These are phyloP conservation scores for Juglanconis oblonga DNA, from an alignment of 2,329 filamentous ascomycete species.

Conservation along the genomic window DNA sequence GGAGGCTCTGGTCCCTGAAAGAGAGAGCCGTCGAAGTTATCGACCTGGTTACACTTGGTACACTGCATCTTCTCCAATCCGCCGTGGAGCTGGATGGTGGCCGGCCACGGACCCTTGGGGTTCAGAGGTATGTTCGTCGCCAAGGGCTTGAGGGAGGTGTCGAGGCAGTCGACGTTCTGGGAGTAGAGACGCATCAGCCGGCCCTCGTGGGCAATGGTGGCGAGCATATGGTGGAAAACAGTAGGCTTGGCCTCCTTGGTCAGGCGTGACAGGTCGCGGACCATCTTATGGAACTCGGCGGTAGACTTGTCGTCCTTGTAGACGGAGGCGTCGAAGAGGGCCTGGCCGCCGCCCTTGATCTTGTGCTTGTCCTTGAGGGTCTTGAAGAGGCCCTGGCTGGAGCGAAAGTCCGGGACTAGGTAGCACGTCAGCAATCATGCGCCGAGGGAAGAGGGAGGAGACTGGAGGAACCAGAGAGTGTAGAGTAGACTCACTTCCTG, in stretches of 20 bases:
- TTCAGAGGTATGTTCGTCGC: constrained; percentile 78
- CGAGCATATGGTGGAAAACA: constrained; percentile 88
- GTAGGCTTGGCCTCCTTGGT: constrained; percentile 78
- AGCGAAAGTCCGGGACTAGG: constrained; percentile 90
- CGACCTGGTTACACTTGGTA: constrained; percentile 80
- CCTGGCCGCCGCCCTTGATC: constrained; percentile 88
- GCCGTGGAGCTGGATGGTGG: constrained; percentile 89
- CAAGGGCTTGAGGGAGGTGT: constrained; percentile 77
- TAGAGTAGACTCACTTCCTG: constrained; percentile 67
- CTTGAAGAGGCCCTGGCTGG: constrained; percentile 83
- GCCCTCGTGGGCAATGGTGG: constrained; percentile 82
- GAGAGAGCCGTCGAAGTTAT: constrained; percentile 71
- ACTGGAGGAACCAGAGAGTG: background rate
- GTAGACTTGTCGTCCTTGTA: constrained; percentile 91
- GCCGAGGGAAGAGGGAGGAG: background rate
- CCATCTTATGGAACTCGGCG: constrained; percentile 92
- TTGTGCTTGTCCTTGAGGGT: constrained; percentile 84
- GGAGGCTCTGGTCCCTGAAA: constrained; percentile 86
- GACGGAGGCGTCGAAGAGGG: constrained; percentile 95
- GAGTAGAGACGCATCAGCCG: constrained; percentile 88
- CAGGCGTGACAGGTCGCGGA: constrained; percentile 79
- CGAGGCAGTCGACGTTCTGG: constrained; percentile 95
- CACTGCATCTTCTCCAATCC: constrained; percentile 96
- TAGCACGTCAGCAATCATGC: constrained; percentile 16
- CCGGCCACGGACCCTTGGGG: constrained; percentile 85